Percentiles rank a stretch among this genome's conserved stretches.
These are phyloP conservation scores for Magnaporthiopsis incrustans DNA, from an alignment of 2,329 filamentous ascomycete species.

Conservation along the genomic window DNA sequence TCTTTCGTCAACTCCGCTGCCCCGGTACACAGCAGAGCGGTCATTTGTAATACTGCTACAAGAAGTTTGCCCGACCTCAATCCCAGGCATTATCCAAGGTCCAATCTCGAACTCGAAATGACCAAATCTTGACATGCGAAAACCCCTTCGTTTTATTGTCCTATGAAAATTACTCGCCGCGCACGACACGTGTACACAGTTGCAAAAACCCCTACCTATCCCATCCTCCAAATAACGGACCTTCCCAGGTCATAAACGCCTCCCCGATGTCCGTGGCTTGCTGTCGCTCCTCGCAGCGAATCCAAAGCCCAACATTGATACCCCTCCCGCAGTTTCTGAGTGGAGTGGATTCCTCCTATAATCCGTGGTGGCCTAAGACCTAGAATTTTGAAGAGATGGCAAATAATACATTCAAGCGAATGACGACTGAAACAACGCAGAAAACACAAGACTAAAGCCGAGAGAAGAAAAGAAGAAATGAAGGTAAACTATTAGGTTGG, in stretches of 20 bases:
- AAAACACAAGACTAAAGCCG: background rate
- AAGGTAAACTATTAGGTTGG: background rate
- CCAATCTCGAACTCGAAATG: background rate
- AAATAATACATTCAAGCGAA: slow-evolving; percentile 1
- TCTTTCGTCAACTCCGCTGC: background rate
- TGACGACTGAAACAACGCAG: background rate
- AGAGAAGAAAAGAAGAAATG: background rate
- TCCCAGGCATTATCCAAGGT: background rate
- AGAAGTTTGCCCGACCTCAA: background rate
- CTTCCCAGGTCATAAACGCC: background rate
- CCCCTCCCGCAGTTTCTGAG: background rate
- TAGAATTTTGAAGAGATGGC: background rate
- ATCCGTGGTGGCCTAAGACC: background rate
- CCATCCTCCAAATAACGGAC: background rate
- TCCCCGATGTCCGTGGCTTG: background rate
- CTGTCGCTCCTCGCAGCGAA: background rate
- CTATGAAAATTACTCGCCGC: background rate
- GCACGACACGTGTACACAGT: background rate
- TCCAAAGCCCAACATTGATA: background rate
- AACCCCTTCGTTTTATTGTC: background rate
- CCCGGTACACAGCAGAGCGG: background rate
- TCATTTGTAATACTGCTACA: background rate
- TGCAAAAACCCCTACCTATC: background rate
- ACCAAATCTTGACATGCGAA: background rate
- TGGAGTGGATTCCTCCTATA: background rate